A percentile compares a stretch with the other conserved stretches of the same genome.
Evolutionary conservation across 1,284 basidiomycete genomes (phyloP).

Genomic region (Irpex sp.): DNA sequence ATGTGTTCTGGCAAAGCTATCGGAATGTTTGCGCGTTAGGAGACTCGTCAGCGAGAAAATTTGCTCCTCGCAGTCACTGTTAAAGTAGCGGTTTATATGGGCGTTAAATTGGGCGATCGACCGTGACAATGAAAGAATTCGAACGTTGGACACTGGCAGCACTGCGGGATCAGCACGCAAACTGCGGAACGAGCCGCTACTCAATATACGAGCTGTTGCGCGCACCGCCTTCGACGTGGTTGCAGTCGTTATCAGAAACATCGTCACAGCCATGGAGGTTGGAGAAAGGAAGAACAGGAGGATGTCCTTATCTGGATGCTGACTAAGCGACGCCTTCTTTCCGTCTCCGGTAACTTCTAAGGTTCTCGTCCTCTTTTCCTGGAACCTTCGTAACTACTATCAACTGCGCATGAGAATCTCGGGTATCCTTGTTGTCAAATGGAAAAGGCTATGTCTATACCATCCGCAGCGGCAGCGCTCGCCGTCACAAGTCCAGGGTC

Average conservation of each 20-base stretch:
- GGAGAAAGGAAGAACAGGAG: background rate
- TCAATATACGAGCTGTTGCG: background rate
- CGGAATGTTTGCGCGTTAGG: no score
- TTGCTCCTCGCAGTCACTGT: no score
- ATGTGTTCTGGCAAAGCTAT: no score
- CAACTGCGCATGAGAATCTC: background rate
- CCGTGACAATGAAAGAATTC: background rate
- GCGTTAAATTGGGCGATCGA: background rate
- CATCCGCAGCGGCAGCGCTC: slow-evolving; percentile 39
- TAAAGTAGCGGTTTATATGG: no score
- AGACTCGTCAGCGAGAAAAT: no score
- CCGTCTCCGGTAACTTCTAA: background rate
- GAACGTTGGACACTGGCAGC: background rate
- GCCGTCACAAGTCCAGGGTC: slow-evolving; percentile 43
- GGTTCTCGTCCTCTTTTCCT: background rate
- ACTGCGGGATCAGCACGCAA: background rate
- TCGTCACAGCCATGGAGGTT: background rate
- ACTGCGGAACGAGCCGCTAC: background rate
- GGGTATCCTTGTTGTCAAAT: background rate
- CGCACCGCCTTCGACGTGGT: background rate
- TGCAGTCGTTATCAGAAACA: background rate
- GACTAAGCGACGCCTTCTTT: background rate
- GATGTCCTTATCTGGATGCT: background rate
- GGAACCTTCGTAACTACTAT: background rate
- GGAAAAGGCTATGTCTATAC: slow-evolving; percentile 7